phyloP scores from a whole-genome alignment of 2,329 filamentous ascomycete genomes.

The Fusarium newnesense region DNA sequence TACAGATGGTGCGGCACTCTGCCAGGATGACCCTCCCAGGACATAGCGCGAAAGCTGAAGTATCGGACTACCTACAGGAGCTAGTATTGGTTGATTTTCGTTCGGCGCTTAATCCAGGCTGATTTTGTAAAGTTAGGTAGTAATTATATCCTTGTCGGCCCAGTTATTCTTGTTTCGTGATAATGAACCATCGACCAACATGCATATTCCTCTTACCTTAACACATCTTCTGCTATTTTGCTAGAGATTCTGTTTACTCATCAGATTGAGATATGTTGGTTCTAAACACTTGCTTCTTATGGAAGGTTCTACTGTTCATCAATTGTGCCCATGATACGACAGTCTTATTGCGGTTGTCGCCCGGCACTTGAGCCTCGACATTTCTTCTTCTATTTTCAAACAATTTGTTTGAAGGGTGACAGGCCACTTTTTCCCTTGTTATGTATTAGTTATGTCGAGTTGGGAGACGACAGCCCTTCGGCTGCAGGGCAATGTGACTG shows the following conservation, averaged over 20 bases:
- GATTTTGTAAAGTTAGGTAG: constrained; percentile 3
- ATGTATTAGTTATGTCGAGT: constrained; percentile 23
- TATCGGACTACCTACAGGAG: not conserved
- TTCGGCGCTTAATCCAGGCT: constrained; percentile 24
- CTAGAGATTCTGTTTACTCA: constrained; percentile 9
- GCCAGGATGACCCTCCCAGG: constrained; percentile 9
- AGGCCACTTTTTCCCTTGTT: constrained; percentile 6
- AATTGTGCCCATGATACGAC: not conserved
- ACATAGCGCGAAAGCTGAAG: not conserved
- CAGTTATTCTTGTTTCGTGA: constrained; percentile 36
- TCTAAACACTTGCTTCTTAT: not conserved
- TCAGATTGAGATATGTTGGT: constrained; percentile 13
- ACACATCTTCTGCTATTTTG: constrained; percentile 22
- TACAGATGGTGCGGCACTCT: constrained; percentile 1
- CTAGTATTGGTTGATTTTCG: not conserved
- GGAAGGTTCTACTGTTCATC: constrained; percentile 4
- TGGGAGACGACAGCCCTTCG: constrained; percentile 25
- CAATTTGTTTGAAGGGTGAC: not conserved
- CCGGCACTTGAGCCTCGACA: not conserved
- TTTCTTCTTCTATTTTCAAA: not conserved
- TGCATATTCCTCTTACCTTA: constrained; percentile 29
- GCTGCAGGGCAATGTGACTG: not conserved
- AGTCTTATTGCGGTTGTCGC: constrained; percentile 5
- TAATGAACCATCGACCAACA: constrained; percentile 26
- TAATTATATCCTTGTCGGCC: constrained; percentile 14